Conservation (phyloP, 345 rosid species). For the Kandelia obovata region DNA sequence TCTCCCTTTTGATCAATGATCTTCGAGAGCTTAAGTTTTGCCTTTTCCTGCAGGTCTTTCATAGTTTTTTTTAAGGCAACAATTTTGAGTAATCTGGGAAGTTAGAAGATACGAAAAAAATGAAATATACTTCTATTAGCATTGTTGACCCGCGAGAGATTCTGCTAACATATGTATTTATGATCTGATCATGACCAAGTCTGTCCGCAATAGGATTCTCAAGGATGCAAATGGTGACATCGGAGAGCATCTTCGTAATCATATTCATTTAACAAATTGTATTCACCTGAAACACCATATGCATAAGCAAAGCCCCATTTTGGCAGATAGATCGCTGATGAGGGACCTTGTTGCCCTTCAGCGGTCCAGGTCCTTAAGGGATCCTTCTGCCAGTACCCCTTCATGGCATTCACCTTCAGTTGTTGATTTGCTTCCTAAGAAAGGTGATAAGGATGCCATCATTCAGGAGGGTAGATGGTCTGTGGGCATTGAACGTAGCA, state of each 20-base stretch:
- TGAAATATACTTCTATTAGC: conserved; percentile 40
- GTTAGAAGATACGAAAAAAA: conserved; percentile 20
- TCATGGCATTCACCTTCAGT: conserved; percentile 81
- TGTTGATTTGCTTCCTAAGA: conserved; percentile 58
- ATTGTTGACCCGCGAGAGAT: conserved; percentile 22
- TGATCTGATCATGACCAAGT: conserved; percentile 70
- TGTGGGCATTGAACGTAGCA: conserved; percentile 46
- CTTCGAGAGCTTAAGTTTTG: conserved; percentile 28
- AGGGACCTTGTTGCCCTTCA: conserved; percentile 90
- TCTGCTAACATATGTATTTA: conserved; percentile 15
- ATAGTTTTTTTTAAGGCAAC: conserved; percentile 14
- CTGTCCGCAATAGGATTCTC: conserved; percentile 64
- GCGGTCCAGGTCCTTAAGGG: conserved; percentile 81
- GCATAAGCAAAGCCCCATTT: conserved; percentile 92
- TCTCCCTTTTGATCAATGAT: conserved; percentile 17
- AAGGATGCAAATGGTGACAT: conserved; percentile 89
- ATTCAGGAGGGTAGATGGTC: conserved; percentile 60
- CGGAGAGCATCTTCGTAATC: conserved; percentile 90
- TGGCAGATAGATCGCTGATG: conserved; percentile 72
- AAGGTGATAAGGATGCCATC: conserved; percentile 41
- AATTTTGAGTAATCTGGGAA: conserved; percentile 25
- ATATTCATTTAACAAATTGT: conserved; percentile 91
- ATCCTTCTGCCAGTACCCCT: conserved; percentile 88
- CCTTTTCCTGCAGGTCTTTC: conserved; percentile 8
- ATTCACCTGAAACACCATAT: conserved; percentile 97